phyloP scores from a whole-genome alignment of 2,329 filamentous ascomycete genomes.

The Fusarium nanum region DNA sequence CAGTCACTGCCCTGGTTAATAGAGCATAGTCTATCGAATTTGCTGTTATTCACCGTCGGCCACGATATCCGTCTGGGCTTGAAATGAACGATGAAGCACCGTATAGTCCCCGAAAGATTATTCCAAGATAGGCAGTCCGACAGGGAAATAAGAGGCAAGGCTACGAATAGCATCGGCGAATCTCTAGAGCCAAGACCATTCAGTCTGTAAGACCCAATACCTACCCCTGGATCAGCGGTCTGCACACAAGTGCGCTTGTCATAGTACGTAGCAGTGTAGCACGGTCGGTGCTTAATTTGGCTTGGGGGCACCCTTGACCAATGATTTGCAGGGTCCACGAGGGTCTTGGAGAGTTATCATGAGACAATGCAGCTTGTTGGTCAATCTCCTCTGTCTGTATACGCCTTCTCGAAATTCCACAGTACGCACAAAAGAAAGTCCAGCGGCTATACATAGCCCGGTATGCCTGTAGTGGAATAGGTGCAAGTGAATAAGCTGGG shows the following conservation, averaged over 20 bases:
- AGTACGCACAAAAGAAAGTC: constrained; percentile 18
- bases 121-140: constrained; percentile 30
- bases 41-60: constrained; percentile 1
- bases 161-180: constrained; percentile 39
- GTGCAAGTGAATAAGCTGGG: constrained; percentile 17
- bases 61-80: not conserved
- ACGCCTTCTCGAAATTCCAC: constrained; percentile 12
- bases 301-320: constrained; percentile 24
- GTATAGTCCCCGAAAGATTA: constrained; percentile 20
- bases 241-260: constrained; percentile 32
- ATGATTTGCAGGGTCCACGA: constrained; percentile 43
- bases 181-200: constrained; percentile 39
- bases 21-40: not conserved
- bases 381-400: constrained; percentile 10
- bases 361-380: constrained; percentile 16
- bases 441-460: constrained; percentile 11
- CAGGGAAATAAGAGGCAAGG: constrained; percentile 21
- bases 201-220: constrained; percentile 22
- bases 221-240: constrained; percentile 45
- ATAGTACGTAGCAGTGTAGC: constrained; percentile 21
- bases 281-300: constrained; percentile 43
- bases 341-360: constrained; percentile 25
- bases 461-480: constrained; percentile 18
- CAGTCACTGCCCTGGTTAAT: constrained; percentile 20
- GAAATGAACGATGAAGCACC: constrained; percentile 22